Percentiles rank a stretch among this genome's conserved stretches.
Conservation (phyloP, 176 grass and related monocot genomes). For the maize (Zea mays) region Zm-B73-REFERENCE-NAM-5.0 NC_050097.1:209467501-209468000, state of each 20-base stretch:
- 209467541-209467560: neutral
- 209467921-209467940: neutral
- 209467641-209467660: neutral
- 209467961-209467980: neutral
- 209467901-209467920: slow-evolving; percentile 51
- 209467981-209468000: neutral
- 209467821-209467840: neutral
- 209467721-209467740: neutral
- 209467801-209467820: slow-evolving; percentile 1
- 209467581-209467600: neutral
- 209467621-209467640: neutral
- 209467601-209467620: neutral
- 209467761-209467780: slow-evolving; percentile 1
- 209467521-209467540: neutral
- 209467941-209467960: slow-evolving; percentile 28
- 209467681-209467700: neutral
- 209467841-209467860: slow-evolving; percentile 11
- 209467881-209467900: slow-evolving; percentile 77
- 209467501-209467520: neutral
- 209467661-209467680: neutral
- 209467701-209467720: neutral
- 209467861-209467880: slow-evolving; percentile 77
- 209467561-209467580: neutral
- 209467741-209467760: neutral
- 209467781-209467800: slow-evolving; percentile 8